These are phyloP conservation scores for Neospermospora avenae DNA, from an alignment of 2,329 filamentous ascomycete genomes.

Conservation along the genomic window DNA sequence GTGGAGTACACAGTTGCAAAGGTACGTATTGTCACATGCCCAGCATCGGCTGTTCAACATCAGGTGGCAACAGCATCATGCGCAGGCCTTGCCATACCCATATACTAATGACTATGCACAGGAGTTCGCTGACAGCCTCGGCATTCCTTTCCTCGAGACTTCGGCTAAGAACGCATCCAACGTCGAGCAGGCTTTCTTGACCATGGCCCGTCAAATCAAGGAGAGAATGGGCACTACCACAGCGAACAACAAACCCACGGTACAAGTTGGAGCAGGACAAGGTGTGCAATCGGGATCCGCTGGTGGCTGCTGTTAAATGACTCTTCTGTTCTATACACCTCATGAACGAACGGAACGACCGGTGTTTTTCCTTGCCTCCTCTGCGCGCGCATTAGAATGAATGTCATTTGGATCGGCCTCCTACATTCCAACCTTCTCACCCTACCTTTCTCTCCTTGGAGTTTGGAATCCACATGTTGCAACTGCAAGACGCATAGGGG, in stretches of 20 bases:
- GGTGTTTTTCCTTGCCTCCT: constrained; percentile 25
- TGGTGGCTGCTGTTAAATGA: constrained; percentile 82
- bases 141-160: constrained; percentile 98
- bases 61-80: constrained; percentile 15
- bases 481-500: constrained; percentile 23
- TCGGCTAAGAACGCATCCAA: constrained; percentile 99
- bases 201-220: constrained; percentile 99
- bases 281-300: constrained; percentile 85
- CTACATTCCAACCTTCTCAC: constrained; percentile 29
- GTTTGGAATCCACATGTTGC: constrained; percentile 25
- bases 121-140: constrained; percentile 98
- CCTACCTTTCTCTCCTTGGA: constrained; percentile 11
- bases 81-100: background rate
- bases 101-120: constrained; percentile 40
- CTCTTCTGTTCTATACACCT: constrained; percentile 15
- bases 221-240: constrained; percentile 98
- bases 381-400: constrained; percentile 34
- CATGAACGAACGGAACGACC: constrained; percentile 24
- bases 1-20: constrained; percentile 99
- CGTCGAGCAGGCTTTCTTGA: constrained; percentile 99
- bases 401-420: constrained; percentile 32
- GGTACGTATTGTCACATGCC: constrained; percentile 53
- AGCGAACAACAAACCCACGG: constrained; percentile 95
- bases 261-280: constrained; percentile 92
- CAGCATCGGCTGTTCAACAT: constrained; percentile 25